Evolutionary conservation across 768 basidiomycete genomes (phyloP), one percentile per base, ranked within the genome.

Genomic region (Mycena metata): DNA sequence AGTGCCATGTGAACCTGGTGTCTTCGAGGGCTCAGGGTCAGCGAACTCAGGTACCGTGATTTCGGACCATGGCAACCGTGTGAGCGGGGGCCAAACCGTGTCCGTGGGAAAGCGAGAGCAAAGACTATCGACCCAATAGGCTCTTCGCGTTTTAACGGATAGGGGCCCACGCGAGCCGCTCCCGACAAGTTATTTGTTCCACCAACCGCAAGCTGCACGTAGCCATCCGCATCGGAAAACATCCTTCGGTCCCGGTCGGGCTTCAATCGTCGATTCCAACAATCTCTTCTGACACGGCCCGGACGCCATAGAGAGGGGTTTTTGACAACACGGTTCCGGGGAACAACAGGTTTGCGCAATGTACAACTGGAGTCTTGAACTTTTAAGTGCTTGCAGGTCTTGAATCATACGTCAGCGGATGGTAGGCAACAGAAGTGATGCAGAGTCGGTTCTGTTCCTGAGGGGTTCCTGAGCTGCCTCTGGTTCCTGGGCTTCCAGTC

Each of bases 91-190:
- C n/a, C 55, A 36, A 56, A 33, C 23, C 55, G 55, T 56, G 11
- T 56, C 55, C 26, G 55, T 56, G 55, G 36, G 55, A 56, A 56
- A 55, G 35, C 51, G 33, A 52, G 30, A 30, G 30, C 30, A 30
- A n/a, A 30, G 30, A 30, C 30, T 6, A 30, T 30, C 30, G 51
- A 52, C 33, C 51, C 51, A 52, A 13, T 52, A 17, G 33, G 17
- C 36, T 52, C 51, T 52, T 36, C 33, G 23, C 30, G 33, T 33
- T 52, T 52, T 52, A 33, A 52, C 30, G 30, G 30, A 30, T 30
- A 6, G 13, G 47, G 12, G 23, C 21, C n/a, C 23, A 49, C 3
- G 30, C 30, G 30, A 30, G 30, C 30, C 30, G 30, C 6, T 30
- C 30, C 30, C 30, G 30, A 30, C 30, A 30, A 30, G 30, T 30